These are phyloP conservation scores for Nakazawaea wickerhamii DNA, from an alignment of 805 yeast genomes.

Conservation along the genomic window DNA sequence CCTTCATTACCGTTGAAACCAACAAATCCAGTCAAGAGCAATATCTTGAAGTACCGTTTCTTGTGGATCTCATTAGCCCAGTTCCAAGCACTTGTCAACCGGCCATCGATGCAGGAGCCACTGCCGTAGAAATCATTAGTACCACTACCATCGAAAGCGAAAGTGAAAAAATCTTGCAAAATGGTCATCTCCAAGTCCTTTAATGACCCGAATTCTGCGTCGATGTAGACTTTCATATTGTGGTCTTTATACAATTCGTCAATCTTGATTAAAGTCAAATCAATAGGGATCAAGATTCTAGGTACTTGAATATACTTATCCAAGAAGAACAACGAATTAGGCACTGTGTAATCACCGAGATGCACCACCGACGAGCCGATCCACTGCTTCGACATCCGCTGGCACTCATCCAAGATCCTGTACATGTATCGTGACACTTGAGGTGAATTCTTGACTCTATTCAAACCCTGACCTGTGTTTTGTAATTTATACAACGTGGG, in stretches of 20 bases:
- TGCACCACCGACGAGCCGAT: constrained; percentile 79
- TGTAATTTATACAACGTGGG: constrained; percentile 50
- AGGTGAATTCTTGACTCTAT: constrained; percentile 73
- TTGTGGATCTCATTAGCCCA: constrained; percentile 69
- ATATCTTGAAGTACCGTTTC: constrained; percentile 56
- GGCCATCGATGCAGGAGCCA: constrained; percentile 81
- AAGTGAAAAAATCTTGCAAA: constrained; percentile 47
- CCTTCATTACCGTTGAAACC: constrained; percentile 76
- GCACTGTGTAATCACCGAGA: constrained; percentile 79
- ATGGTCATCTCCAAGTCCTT: constrained; percentile 46
- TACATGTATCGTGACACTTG: constrained; percentile 66
- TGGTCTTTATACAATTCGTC: constrained; percentile 49
- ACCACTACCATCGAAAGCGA: constrained; percentile 74
- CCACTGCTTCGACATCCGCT: constrained; percentile 59
- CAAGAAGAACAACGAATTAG: constrained; percentile 72
- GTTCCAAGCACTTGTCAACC: constrained; percentile 78
- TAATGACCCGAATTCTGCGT: constrained; percentile 51
- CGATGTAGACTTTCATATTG: constrained; percentile 43
- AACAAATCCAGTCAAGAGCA: constrained; percentile 62
- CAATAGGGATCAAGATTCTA: constrained; percentile 67
- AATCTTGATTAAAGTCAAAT: constrained; percentile 48
- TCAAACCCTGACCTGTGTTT: constrained; percentile 79
- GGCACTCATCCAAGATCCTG: constrained; percentile 59
- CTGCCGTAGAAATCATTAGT: constrained; percentile 81
- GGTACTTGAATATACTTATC: constrained; percentile 82